Base-by-base conservation (phyloP, 2,329 filamentous ascomycete species). In the Septoria petroselini region DNA sequence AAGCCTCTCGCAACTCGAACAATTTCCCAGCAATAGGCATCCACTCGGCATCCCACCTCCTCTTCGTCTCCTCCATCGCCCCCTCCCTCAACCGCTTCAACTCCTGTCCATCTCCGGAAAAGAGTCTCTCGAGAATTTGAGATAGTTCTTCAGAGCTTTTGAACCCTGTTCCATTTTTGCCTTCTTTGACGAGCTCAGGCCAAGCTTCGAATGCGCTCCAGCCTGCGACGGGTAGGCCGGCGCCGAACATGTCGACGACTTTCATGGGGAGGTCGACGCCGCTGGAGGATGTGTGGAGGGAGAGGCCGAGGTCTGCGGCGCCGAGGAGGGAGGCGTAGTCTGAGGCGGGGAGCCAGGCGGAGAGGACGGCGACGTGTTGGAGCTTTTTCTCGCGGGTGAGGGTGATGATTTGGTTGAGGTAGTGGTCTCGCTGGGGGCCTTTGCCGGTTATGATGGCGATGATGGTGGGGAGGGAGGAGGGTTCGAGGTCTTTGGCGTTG, bases 241-340 rank as follows among this genome's bases (percentile, higher is more conserved):
- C 86, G 2, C 93, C 93, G 67, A 98, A 97, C 91, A 98, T 96
- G 67, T 98, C 93, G 11, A 98, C 91, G 1, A 98, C 90, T 71
- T 98, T 98, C 93, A 98, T 98, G 0, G 93, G 93, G 15, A 98
- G 75, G 69, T 98, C 93, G 0, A 98, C 90, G 1, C 93, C 93
- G 2, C 89, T 95, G 58, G 87, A 94, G 11, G 90, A 96, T 58
- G 83, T 95, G 72, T 98, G 93, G 19, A 98, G 74, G 49, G 88
- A 95, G 18, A 98, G 82, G 7, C 93, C 93, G 0, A 98, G 75
- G 62, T 96, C 91, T 2, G 93, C 90, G 37, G 85, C 85, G 8
- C 85, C 87, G 23, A 98, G 81, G 3, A 98, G 77, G 1, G 75
- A 77, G 1, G 93, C 91, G 66, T 98, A 98, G 68, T 95, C 86